A percentile compares a stretch with the other conserved stretches of the same genome.
Conservation (phyloP, 2,329 filamentous ascomycete species). For the Colletotrichum lini region DNA sequence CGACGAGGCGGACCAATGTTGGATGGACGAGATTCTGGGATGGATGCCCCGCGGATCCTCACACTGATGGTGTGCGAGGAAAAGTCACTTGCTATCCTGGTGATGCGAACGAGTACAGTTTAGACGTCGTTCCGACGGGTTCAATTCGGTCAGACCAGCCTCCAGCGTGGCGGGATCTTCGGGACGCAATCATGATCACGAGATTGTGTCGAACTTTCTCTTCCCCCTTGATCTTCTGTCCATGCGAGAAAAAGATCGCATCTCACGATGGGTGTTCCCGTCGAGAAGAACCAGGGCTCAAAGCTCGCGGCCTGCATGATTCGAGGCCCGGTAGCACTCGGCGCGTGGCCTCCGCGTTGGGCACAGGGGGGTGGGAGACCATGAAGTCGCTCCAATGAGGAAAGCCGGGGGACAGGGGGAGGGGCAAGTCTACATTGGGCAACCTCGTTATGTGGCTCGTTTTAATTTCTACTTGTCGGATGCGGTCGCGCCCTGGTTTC, state of each 20-base stretch:
- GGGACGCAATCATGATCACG: conserved; percentile 35
- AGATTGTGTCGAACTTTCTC: conserved; percentile 4
- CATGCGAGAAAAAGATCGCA: conserved; percentile 15
- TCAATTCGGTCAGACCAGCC: not conserved
- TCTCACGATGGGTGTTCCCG: conserved; percentile 18
- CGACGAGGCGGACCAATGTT: conserved; percentile 4
- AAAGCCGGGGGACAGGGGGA: conserved; percentile 4
- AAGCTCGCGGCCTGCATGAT: conserved; percentile 1
- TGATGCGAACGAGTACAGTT: not conserved
- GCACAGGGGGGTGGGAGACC: conserved; percentile 13
- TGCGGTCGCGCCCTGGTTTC: conserved; percentile 26
- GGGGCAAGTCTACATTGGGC: conserved; percentile 23
- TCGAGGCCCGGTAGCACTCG: conserved; percentile 36
- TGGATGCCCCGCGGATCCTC: conserved; percentile 13
- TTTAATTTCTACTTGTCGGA: conserved; percentile 1
- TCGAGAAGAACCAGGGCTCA: not conserved
- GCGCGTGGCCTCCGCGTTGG: conserved; percentile 34
- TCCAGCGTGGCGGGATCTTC: conserved; percentile 37
- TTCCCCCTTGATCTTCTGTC: not conserved
- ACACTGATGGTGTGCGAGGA: not conserved
- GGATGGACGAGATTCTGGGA: not conserved
- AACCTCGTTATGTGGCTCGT: conserved; percentile 2
- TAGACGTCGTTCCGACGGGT: too few species aligned
- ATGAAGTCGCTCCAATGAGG: conserved; percentile 39
- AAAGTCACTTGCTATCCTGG: not conserved